These are phyloP conservation scores for Eutypella sp. DNA, from an alignment of 2,329 filamentous ascomycete genomes.

Conservation along the genomic window DNA sequence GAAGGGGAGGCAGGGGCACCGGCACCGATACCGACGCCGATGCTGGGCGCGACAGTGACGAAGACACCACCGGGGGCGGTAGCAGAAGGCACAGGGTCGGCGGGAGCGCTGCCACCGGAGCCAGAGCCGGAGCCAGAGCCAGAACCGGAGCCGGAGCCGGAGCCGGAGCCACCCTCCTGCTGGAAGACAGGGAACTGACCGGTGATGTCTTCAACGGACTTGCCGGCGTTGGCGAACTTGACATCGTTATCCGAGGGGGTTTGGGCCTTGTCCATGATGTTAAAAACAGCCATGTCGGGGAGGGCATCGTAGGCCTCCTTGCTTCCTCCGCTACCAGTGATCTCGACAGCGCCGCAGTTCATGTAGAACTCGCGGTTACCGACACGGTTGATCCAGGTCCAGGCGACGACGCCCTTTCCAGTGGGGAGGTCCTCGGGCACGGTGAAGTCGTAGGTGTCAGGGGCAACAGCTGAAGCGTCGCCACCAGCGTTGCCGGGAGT, in stretches of 20 bases:
- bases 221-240: conserved; percentile 64
- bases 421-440: conserved; percentile 67
- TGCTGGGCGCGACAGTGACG: conserved; percentile 15
- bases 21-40: conserved; percentile 5
- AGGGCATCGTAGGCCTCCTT: conserved; percentile 55
- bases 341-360: conserved; percentile 78
- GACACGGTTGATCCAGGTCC: conserved; percentile 92
- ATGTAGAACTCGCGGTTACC: conserved; percentile 97
- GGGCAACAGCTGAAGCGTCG: conserved; percentile 37
- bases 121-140: conserved; percentile 13
- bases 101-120: conserved; percentile 8
- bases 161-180: conserved; percentile 23
- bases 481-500: conserved; percentile 52
- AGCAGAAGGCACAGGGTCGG: conserved; percentile 14
- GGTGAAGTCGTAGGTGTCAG: conserved; percentile 61
- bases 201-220: conserved; percentile 46
- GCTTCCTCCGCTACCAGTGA: conserved; percentile 50
- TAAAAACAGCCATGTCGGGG: conserved; percentile 72
- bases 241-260: conserved; percentile 47
- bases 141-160: conserved; percentile 18
- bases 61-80: conserved; percentile 13
- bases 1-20: conserved; percentile 13
- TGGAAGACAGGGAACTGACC: conserved; percentile 22
- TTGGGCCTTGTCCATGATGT: conserved; percentile 46
- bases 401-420: conserved; percentile 77